Percentiles rank a stretch among this genome's conserved stretches.
Conservation (phyloP, 352 stramenopile genomes). For the Pythium phragmiticola region DNA sequence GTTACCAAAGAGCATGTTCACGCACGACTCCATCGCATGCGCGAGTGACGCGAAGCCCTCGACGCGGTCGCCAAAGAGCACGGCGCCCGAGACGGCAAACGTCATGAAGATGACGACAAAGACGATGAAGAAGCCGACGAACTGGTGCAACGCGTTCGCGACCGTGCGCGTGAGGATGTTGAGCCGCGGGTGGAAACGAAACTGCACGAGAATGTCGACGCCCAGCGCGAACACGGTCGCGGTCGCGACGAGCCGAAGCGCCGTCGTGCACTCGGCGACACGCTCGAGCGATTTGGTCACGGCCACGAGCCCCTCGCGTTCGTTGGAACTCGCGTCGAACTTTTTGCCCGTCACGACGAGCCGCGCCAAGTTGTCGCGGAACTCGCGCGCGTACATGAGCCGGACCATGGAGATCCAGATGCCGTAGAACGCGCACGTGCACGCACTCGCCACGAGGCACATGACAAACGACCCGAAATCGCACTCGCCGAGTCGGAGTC, state of each 20-base stretch:
- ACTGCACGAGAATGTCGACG: constrained; percentile 43
- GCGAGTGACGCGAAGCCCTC: constrained; percentile 44
- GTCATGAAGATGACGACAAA: constrained; percentile 60
- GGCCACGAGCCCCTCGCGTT: constrained; percentile 30
- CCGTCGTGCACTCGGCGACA: constrained; percentile 30
- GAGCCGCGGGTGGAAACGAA: constrained; percentile 53
- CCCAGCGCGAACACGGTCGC: constrained; percentile 35
- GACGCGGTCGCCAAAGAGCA: constrained; percentile 62
- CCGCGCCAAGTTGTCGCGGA: constrained; percentile 40
- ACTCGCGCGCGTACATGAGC: constrained; percentile 41
- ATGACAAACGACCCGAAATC: constrained; percentile 2
- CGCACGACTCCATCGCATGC: constrained; percentile 46
- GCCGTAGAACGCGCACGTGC: constrained; percentile 31
- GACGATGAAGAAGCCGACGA: constrained; percentile 52
- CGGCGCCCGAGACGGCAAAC: constrained; percentile 43
- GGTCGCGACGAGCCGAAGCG: constrained; percentile 37
- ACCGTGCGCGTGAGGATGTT: constrained; percentile 62
- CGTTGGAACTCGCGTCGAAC: constrained; percentile 32
- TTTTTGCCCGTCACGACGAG: constrained; percentile 38
- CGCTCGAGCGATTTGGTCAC: constrained; percentile 27
- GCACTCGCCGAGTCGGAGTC: neutral
- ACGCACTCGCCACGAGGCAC: constrained; percentile 5
- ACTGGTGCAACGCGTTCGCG: constrained; percentile 43
- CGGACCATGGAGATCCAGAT: constrained; percentile 35
- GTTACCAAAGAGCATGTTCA: constrained; percentile 69